Evolutionary conservation across 1,284 basidiomycete genomes (phyloP).

Genomic region (Apiotrichum laibachii): DNA sequence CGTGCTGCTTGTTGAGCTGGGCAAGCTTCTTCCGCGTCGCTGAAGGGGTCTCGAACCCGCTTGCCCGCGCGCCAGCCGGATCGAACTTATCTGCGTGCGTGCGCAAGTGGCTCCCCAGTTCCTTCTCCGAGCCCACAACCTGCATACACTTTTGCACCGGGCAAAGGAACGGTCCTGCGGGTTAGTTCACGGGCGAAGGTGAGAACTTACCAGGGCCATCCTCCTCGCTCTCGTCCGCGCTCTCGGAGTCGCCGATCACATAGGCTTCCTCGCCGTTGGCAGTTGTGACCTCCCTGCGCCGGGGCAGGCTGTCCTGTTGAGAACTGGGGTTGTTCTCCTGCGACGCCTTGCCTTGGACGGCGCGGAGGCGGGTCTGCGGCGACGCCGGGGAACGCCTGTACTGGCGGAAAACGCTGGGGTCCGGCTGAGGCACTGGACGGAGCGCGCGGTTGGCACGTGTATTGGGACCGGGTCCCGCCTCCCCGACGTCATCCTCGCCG

Average conservation of each 20-base stretch:
- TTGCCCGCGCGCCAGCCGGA: neutral
- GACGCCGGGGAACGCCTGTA: neutral
- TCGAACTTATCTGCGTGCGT: slow-evolving; percentile 7
- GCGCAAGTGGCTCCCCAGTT: slow-evolving; percentile 7
- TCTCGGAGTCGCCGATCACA: slow-evolving; percentile 11
- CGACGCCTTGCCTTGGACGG: neutral
- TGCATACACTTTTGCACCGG: neutral
- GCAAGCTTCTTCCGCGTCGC: neutral
- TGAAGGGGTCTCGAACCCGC: neutral
- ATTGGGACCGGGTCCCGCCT: slow-evolving; percentile 15
- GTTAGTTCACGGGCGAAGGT: neutral
- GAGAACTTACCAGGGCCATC: neutral
- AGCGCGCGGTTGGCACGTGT: slow-evolving; percentile 9
- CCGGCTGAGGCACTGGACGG: slow-evolving; percentile 20
- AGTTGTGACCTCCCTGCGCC: neutral
- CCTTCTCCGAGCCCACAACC: neutral
- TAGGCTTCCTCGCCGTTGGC: slow-evolving; percentile 24
- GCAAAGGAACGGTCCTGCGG: slow-evolving; percentile 4
- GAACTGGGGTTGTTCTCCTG: neutral
- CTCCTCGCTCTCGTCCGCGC: slow-evolving; percentile 10
- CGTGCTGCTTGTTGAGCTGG: neutral
- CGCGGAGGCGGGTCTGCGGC: neutral
- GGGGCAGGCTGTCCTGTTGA: neutral
- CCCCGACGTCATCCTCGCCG: neutral
- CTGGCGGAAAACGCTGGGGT: slow-evolving; percentile 13